phyloP scores from a whole-genome alignment of 1,139 yeast genomes.

The Hemisphaericaspora xylanilytica region DNA sequence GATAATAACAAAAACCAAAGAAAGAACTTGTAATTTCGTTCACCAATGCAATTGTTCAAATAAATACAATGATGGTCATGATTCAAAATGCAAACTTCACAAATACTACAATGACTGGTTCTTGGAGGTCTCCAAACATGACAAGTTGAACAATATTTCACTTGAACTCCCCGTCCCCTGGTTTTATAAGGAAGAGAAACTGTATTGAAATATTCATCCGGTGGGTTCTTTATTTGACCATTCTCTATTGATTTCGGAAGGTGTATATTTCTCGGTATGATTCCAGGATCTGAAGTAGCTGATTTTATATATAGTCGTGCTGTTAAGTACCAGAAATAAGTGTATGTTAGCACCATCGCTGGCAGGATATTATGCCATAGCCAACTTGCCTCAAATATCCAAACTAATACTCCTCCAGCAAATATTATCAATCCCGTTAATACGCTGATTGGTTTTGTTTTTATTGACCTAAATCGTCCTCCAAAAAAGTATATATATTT shows the following conservation, averaged over 20 bases:
- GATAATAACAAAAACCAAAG: slow-evolving; percentile 39
- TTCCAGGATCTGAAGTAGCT: slow-evolving; percentile 68
- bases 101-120: slow-evolving; percentile 42
- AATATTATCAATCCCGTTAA: slow-evolving; percentile 34
- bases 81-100: slow-evolving; percentile 43
- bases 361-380: slow-evolving; percentile 58
- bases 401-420: slow-evolving; percentile 49
- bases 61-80: slow-evolving; percentile 46
- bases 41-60: slow-evolving; percentile 42
- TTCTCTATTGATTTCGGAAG: slow-evolving; percentile 31
- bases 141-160: slow-evolving; percentile 47
- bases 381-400: slow-evolving; percentile 50
- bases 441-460: slow-evolving; percentile 35
- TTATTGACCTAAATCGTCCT: slow-evolving; percentile 54
- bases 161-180: slow-evolving; percentile 29
- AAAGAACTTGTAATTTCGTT: slow-evolving; percentile 32
- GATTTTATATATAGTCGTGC: slow-evolving; percentile 51
- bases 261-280: slow-evolving; percentile 68
- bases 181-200: slow-evolving; percentile 51
- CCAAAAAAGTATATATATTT: slow-evolving; percentile 55
- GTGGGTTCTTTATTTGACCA: slow-evolving; percentile 25
- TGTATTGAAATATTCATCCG: slow-evolving; percentile 61
- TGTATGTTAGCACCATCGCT: slow-evolving; percentile 53
- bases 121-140: slow-evolving; percentile 50
- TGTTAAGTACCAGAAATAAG: slow-evolving; percentile 56